Evolutionary conservation across 2,329 filamentous ascomycete genomes (phyloP).

Genomic region (Xylariales sp.): DNA sequence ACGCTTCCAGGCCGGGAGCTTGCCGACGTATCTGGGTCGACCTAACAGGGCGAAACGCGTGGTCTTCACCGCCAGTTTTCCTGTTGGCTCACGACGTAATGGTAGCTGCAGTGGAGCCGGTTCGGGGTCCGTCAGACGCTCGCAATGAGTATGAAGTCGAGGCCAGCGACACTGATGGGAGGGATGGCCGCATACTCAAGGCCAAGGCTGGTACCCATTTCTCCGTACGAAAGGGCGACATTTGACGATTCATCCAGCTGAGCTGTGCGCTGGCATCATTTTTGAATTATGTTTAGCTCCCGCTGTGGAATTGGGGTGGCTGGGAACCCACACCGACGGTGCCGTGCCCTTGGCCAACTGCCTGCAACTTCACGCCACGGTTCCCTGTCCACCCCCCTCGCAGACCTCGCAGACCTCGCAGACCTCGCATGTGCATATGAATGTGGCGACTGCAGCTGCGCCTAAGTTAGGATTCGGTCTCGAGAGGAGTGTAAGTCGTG

Average conservation of each 20-base stretch:
- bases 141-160: not conserved
- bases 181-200: constrained; percentile 3
- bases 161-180: not conserved
- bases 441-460: not conserved
- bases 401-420: not conserved
- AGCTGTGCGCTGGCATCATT: not conserved
- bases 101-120: constrained; percentile 1
- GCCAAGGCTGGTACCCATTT: not conserved
- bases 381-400: not conserved
- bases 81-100: not conserved
- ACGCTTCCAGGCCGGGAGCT: not conserved
- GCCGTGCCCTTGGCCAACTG: not conserved
- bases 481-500: not conserved
- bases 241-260: not conserved
- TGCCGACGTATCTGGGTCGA: too few species aligned
- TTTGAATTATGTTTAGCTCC: constrained; percentile 4
- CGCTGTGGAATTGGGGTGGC: constrained; percentile 6
- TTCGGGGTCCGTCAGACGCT: not conserved
- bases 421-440: not conserved
- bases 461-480: not conserved
- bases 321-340: constrained; percentile 4
- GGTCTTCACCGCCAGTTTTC: constrained; percentile 3
- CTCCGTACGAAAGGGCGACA: not conserved
- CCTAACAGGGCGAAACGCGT: not conserved
- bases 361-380: not conserved